Conservation (phyloP, 306 rosid genomes). For the Gastrolobium villosum region DNA sequence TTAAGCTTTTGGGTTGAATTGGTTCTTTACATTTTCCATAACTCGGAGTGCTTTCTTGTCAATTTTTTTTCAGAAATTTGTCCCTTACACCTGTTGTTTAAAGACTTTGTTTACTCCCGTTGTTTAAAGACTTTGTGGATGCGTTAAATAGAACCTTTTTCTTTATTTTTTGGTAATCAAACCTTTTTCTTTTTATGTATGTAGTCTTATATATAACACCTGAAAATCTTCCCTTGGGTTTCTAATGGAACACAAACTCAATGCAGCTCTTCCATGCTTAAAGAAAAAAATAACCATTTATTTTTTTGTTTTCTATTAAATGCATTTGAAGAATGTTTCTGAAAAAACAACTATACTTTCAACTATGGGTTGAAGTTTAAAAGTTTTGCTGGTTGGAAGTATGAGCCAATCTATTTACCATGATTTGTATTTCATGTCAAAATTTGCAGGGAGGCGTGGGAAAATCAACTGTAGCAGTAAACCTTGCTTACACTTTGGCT, state of each 20-base stretch:
- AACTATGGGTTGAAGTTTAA: constrained; percentile 9
- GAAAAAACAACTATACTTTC: constrained; percentile 2
- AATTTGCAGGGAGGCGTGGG: constrained; percentile 93
- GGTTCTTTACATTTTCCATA: constrained; percentile 19
- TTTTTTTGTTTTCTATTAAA: not conserved
- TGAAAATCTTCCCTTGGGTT: constrained; percentile 10
- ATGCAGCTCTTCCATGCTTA: not conserved
- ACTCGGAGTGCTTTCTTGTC: constrained; percentile 32
- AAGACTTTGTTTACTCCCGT: constrained; percentile 14
- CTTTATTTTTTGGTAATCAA: no score
- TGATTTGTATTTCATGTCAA: constrained; percentile 39
- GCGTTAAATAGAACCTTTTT: constrained; percentile 7
- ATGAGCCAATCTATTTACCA: constrained; percentile 27
- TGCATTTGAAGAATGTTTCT: constrained; percentile 15
- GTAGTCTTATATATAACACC: constrained; percentile 1
- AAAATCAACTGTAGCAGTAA: constrained; percentile 95
- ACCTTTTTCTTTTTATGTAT: constrained; percentile 3
- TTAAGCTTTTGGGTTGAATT: no score
- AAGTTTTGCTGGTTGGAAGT: constrained; percentile 1
- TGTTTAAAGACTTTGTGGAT: constrained; percentile 1
- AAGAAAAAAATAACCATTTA: not conserved
- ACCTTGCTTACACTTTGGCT: constrained; percentile 95
- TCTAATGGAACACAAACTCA: constrained; percentile 21
- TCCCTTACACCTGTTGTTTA: not conserved
- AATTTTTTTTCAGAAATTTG: not conserved